Conservation (phyloP, 306 rosid genomes). For the Gastrolobium villosum region DNA sequence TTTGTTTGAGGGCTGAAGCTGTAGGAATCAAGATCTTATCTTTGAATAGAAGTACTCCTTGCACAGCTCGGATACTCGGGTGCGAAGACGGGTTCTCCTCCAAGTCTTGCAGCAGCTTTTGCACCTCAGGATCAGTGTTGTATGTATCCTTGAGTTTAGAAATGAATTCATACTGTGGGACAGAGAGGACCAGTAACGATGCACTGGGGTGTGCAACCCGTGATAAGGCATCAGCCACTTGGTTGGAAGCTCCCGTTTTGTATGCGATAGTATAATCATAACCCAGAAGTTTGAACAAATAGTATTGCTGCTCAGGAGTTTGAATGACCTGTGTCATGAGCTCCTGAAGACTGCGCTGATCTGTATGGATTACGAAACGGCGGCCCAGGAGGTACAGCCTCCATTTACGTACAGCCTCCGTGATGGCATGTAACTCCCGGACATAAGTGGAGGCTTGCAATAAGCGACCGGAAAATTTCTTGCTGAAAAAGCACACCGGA, state of each 20-base stretch:
- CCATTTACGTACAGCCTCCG: neutral
- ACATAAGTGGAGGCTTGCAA: neutral
- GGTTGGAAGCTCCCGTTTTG: neutral
- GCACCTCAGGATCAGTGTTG: no score
- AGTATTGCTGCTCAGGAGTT: neutral
- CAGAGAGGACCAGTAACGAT: neutral
- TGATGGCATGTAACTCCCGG: neutral
- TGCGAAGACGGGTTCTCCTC: no score
- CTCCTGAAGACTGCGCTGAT: neutral
- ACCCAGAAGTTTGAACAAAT: neutral
- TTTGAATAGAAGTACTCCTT: neutral
- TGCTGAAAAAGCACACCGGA: no score
- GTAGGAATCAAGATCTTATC: neutral
- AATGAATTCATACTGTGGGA: neutral
- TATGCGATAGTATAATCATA: neutral
- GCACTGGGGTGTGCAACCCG: fast-evolving
- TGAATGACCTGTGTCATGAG: neutral
- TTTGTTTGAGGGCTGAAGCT: neutral
- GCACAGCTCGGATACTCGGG: neutral
- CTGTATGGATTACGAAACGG: neutral
- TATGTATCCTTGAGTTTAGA: no score
- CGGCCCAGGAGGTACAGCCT: neutral
- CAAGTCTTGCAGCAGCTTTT: no score
- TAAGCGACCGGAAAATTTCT: no score
- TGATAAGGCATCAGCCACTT: neutral